These are phyloP conservation scores for Allomyces macrogynus DNA, from an alignment of 192 early-diverging fungal genomes.

Conservation along the genomic window DNA sequence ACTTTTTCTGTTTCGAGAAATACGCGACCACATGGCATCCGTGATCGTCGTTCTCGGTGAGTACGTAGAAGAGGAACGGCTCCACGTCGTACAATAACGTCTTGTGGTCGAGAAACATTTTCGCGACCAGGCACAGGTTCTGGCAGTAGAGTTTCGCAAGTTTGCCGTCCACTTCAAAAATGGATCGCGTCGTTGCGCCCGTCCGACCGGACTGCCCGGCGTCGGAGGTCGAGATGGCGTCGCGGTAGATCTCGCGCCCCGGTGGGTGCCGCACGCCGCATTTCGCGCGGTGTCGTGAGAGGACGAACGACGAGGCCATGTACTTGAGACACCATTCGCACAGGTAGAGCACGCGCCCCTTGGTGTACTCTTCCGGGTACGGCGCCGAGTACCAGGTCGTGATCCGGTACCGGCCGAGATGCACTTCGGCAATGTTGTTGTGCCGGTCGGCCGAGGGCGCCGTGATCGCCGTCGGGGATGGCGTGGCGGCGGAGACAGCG, in stretches of 20 bases:
- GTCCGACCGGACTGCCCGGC: no score
- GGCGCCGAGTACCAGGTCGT: constrained; percentile 86
- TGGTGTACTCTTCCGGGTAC: constrained; percentile 74
- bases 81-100: constrained; percentile 88
- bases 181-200: constrained; percentile 12
- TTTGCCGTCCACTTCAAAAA: constrained; percentile 81
- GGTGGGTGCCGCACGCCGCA: constrained; percentile 54
- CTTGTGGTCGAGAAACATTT: constrained; percentile 92
- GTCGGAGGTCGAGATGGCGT: constrained; percentile 11
- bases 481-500: no score
- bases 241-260: constrained; percentile 62
- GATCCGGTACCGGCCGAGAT: constrained; percentile 60
- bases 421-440: neutral
- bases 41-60: constrained; percentile 37
- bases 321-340: constrained; percentile 92
- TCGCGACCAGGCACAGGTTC: constrained; percentile 78
- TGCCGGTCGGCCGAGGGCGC: no score
- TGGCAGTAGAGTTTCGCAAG: constrained; percentile 65
- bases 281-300: constrained; percentile 61
- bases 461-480: neutral
- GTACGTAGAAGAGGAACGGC: constrained; percentile 80
- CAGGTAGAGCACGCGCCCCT: constrained; percentile 46
- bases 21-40: constrained; percentile 64
- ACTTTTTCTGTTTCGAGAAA: constrained; percentile 89
- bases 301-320: constrained; percentile 50